Base-by-base conservation (phyloP, 2,329 filamentous ascomycete genomes). In the Calycina herbarum region DNA sequence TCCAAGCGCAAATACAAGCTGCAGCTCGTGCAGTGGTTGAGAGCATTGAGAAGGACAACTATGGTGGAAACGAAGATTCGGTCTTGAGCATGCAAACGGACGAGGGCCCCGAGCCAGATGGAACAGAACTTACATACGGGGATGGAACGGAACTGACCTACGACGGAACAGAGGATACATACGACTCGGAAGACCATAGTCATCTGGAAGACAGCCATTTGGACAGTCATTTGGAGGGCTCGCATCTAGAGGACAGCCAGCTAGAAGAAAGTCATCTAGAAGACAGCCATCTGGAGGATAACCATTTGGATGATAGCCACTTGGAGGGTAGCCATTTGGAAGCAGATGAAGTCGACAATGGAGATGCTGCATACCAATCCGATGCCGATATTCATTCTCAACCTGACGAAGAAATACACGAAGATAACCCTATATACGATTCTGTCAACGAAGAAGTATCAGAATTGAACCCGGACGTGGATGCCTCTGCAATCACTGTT, bases 1-100 rank as follows among this genome's bases (percentile, higher is more conserved):
- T 84, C 1, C 82, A 86, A 69, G 83, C 81, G 6, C 76, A 84
- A 42, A 85, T 86, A 66, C 82, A 85, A 38, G 81, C 80, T 29
- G 83, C 83, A 0, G 83, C 83, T 0, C 77, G 80, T 61, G 82
- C 82, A 27, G 82, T 85, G 15, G 78, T 85, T 10, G 80, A 79
- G 2, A 80, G 79, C 51, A 79, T 84, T 17, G 80, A 82, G 63
- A 72, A 77, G 42, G 76, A 79, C 45, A 74, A 73, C 62, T 77
- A 68, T 31, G 70, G 64, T 11, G 71, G 66, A 24, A 64, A 68
- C 4, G 74, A 76, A 15, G 69, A 74, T 61, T 78, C 78, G 2
- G 67, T 76, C 7, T 61, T 78, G 15, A 77, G 76, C 48, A 71
- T 74, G 56, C 69, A 71, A 64, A 75, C 74, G 57, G 75, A 77